Conservation (phyloP, 177 flowering plant genomes). For the Vitis hybrid region DNA sequence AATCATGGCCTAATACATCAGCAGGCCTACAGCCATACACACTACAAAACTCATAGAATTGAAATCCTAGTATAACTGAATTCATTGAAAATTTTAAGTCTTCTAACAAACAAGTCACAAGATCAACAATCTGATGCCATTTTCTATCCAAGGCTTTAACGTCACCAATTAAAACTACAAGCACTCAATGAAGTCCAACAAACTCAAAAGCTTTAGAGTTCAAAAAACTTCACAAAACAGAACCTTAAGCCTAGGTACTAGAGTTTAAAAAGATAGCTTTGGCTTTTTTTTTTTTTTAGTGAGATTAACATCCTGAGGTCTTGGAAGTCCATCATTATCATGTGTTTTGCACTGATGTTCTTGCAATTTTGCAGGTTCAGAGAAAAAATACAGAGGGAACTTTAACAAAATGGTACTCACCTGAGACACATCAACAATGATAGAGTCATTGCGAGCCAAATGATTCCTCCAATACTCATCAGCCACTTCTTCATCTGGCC, state of each 20-base stretch:
- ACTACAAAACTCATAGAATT: not conserved
- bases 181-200: not conserved
- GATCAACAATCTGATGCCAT: not conserved
- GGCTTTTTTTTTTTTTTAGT: not conserved
- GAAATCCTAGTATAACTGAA: not conserved
- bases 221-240: not conserved
- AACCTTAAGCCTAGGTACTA: not conserved
- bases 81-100: not conserved
- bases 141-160: not conserved
- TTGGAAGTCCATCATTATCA: not conserved
- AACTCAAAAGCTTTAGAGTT: not conserved
- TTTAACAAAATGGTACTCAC: slow-evolving; percentile 33
- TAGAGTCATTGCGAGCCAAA: slow-evolving; percentile 81
- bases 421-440: slow-evolving; percentile 80
- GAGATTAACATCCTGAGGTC: not conserved
- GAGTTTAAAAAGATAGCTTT: not conserved
- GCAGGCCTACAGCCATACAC: too few relatives aligned
- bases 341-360: not conserved
- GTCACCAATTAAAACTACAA: not conserved
- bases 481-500: slow-evolving; percentile 67
- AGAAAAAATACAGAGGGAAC: not conserved
- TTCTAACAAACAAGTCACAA: not conserved
- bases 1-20: too few relatives aligned
- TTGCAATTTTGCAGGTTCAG: not conserved
- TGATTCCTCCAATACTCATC: slow-evolving; percentile 82